Evolutionary conservation across 345 rosid species (phyloP).

Genomic region (Aquilaria malaccensis): DNA sequence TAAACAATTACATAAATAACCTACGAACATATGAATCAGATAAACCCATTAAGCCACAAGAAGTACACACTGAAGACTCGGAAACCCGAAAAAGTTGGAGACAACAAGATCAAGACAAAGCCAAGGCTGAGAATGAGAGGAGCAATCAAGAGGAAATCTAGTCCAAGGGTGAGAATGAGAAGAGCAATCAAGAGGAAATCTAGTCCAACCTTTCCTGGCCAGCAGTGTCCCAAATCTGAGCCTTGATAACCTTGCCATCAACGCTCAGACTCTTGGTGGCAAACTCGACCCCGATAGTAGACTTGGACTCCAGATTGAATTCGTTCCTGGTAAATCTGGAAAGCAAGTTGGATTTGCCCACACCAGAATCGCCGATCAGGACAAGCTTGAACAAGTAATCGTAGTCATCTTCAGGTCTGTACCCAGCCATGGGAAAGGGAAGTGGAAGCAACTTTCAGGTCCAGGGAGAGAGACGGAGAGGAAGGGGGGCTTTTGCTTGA

Average conservation of each 20-base stretch:
- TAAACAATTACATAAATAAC: no score
- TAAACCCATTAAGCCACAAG: background rate
- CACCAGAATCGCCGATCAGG: slow-evolving; percentile 54
- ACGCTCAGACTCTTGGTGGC: slow-evolving; percentile 39
- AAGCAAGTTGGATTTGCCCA: slow-evolving; percentile 47
- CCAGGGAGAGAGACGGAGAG: no score
- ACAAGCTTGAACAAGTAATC: slow-evolving; percentile 56
- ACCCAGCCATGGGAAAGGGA: slow-evolving; percentile 29
- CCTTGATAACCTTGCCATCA: slow-evolving; percentile 44
- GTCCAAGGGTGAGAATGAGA: background rate
- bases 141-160: background rate
- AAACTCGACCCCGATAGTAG: slow-evolving; percentile 54
- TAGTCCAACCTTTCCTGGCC: slow-evolving; percentile 38
- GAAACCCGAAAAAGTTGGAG: slow-evolving; percentile 2
- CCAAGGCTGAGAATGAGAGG: background rate
- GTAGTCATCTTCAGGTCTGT: slow-evolving; percentile 45
- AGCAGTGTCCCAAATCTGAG: slow-evolving; percentile 60
- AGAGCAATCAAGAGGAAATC: background rate
- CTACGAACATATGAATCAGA: background rate
- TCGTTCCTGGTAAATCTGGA: slow-evolving; percentile 46
- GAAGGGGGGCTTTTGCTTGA: background rate
- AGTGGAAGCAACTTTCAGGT: background rate
- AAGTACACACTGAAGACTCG: background rate
- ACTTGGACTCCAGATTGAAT: slow-evolving; percentile 50
- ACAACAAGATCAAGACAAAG: slow-evolving; percentile 4